These are phyloP conservation scores for Hygrophoropsis aurantiaca DNA, from an alignment of 768 basidiomycete species.

Conservation along the genomic window DNA sequence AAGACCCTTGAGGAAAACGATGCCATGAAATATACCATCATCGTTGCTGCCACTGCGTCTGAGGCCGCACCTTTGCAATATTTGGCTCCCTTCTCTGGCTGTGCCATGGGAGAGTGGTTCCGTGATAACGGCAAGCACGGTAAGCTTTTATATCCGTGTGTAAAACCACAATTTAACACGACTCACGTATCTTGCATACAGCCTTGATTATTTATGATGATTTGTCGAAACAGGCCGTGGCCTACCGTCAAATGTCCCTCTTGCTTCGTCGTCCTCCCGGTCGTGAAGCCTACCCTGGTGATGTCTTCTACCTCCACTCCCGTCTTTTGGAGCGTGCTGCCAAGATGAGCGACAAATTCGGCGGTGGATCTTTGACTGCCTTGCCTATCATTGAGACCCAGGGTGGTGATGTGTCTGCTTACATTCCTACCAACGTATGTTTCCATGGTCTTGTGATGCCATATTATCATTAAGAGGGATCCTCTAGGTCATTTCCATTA, in stretches of 20 bases:
- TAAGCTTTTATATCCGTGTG: constrained; percentile 31
- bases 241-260: constrained; percentile 99
- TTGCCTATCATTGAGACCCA: constrained; percentile 99
- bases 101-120: constrained; percentile 99
- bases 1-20: constrained; percentile 99
- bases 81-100: constrained; percentile 99
- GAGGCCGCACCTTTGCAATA: constrained; percentile 99
- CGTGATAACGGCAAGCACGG: constrained; percentile 99
- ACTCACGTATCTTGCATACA: constrained; percentile 23
- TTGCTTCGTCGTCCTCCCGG: constrained; percentile 99
- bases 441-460: background rate
- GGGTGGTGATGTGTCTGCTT: constrained; percentile 99
- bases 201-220: constrained; percentile 99
- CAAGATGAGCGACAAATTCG: constrained; percentile 99
- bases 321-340: constrained; percentile 99
- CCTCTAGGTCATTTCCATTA: constrained; percentile 95
- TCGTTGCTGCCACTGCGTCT: constrained; percentile 98
- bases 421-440: constrained; percentile 89
- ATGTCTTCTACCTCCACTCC: constrained; percentile 99
- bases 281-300: constrained; percentile 99
- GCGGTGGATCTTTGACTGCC: constrained; percentile 97
- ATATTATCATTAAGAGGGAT: constrained; percentile 4
- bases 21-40: constrained; percentile 99
- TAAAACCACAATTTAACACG: constrained; percentile 11
- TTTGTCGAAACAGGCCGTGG: constrained; percentile 99